These are phyloP conservation scores for Puya raimondii DNA, from an alignment of 176 grass and related monocot genomes.

Conservation along the genomic window DNA sequence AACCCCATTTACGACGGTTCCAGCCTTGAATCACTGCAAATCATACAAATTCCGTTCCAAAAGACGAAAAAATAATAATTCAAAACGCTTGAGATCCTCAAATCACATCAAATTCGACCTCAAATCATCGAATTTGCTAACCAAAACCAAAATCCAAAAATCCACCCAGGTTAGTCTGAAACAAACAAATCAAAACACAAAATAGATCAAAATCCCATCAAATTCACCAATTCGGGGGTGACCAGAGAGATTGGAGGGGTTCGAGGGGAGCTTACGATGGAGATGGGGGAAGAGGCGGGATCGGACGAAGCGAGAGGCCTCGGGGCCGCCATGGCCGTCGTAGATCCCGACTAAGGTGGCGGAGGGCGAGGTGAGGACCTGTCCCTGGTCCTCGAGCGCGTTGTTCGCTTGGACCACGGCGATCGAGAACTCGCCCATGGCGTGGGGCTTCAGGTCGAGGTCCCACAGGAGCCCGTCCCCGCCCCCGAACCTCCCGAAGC, in stretches of 20 bases:
- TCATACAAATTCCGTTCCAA: too few species aligned
- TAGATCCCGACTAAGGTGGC: slow-evolving; percentile 69
- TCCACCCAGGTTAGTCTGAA: too few species aligned
- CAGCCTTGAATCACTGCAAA: too few species aligned
- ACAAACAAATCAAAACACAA: too few species aligned
- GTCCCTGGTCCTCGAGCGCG: slow-evolving; percentile 76
- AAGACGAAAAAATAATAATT: too few species aligned
- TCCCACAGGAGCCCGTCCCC: slow-evolving; percentile 70
- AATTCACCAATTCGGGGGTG: not conserved
- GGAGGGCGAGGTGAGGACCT: slow-evolving; percentile 69
- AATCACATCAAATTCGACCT: too few species aligned
- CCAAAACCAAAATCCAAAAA: too few species aligned
- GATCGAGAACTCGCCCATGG: slow-evolving; percentile 87
- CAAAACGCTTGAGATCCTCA: too few species aligned
- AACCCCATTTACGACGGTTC: too few species aligned
- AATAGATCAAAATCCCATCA: not conserved
- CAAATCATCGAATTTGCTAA: too few species aligned
- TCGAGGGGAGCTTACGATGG: slow-evolving; percentile 30
- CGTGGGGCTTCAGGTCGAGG: slow-evolving; percentile 68
- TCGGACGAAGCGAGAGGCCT: slow-evolving; percentile 67
- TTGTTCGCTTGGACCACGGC: slow-evolving; percentile 78
- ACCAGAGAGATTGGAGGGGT: not conserved
- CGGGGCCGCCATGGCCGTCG: slow-evolving; percentile 73
- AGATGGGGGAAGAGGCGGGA: slow-evolving; percentile 54
- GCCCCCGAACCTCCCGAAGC: slow-evolving; percentile 44